Conservation (phyloP, 768 basidiomycete genomes). For the Phylloporus sp. region DNA sequence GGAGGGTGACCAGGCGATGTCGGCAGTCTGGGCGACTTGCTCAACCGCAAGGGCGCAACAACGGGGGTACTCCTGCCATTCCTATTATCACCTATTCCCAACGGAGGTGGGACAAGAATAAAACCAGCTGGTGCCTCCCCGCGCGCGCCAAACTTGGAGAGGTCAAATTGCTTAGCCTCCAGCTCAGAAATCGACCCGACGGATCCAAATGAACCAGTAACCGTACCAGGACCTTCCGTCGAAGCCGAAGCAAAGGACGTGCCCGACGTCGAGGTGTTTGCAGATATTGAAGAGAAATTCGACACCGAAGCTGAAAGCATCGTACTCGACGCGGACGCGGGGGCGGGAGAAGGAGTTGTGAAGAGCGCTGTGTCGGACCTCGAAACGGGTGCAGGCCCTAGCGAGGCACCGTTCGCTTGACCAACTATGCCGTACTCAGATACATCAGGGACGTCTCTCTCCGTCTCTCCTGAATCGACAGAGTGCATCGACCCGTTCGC, state of each 20-base stretch:
- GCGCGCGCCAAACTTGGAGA: conserved; percentile 6
- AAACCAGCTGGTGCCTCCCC: conserved; percentile 11
- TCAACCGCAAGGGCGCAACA: conserved; percentile 24
- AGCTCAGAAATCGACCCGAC: conserved; percentile 23
- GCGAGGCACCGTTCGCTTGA: conserved; percentile 3
- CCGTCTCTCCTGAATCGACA: conserved; percentile 11
- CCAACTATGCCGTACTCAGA: conserved; percentile 6
- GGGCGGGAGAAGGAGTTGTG: background rate
- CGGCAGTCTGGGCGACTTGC: conserved; percentile 23
- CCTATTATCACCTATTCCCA: conserved; percentile 14
- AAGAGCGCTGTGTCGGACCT: conserved; percentile 1
- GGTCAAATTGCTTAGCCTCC: conserved; percentile 16
- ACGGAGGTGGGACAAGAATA: conserved; percentile 22
- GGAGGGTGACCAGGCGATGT: conserved; percentile 15
- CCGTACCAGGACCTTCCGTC: conserved; percentile 11
- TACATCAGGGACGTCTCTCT: conserved; percentile 13
- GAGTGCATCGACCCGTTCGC: conserved; percentile 15
- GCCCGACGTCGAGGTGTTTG: conserved; percentile 8
- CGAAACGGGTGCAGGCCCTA: background rate
- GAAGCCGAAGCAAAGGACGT: conserved; percentile 15
- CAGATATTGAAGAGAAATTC: conserved; percentile 13
- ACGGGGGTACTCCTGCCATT: conserved; percentile 2
- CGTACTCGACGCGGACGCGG: conserved; percentile 1
- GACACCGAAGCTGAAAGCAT: conserved; percentile 13
- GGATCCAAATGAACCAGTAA: conserved; percentile 12